Base-by-base conservation (phyloP, 768 basidiomycete genomes). In the Tulasnella sp. region DNA sequence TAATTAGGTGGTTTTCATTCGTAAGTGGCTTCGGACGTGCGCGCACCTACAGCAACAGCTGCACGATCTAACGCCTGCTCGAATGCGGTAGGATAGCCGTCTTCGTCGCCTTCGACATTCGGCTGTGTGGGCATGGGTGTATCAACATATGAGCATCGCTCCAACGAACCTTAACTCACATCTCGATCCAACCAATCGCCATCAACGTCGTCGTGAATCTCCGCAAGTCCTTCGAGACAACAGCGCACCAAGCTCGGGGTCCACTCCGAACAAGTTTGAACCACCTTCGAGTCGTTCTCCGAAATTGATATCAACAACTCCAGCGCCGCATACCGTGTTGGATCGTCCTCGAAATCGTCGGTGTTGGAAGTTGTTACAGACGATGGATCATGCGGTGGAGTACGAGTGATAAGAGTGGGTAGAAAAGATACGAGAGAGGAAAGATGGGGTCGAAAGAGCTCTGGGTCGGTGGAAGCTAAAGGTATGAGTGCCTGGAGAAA, bases 241-340 rank as follows among this genome's bases (percentile, higher is more conserved):
- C 91, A 91, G 1, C 91, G 85, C 0, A 94, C 91, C 49, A 93
- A 83, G 19, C 89, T 86, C 9, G 85, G 86, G 0, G 89, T 88
- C 93, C 93, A 94, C 0, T 90, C 92, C 31, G 87, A 85, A 0
- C 89, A 88, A 52, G 88, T 86, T 79, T 86, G 85, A 8, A 91
- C 91, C 88, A 93, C 91, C 4, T 83, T 83, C 0, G 93, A 90
- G 42, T 87, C 85, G 2, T 92, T 88, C 82, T 96, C 94, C 37
- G 87, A 89, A n/a, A 97, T 82, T 15, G 88, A 89, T 74, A 96
- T 85, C 88, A 96, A 91, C 72, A 96, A 89, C 82, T 96, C 94
- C 12, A 95, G 83, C 11, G 93, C 91, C 0, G 89, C 88, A 72
- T 90, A 88, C 12, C 93, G 85, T 38, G 93, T 85, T 25, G 90